These are phyloP conservation scores for Scleromitrula shiraiana DNA, from an alignment of 2,329 filamentous ascomycete species.

Conservation along the genomic window DNA sequence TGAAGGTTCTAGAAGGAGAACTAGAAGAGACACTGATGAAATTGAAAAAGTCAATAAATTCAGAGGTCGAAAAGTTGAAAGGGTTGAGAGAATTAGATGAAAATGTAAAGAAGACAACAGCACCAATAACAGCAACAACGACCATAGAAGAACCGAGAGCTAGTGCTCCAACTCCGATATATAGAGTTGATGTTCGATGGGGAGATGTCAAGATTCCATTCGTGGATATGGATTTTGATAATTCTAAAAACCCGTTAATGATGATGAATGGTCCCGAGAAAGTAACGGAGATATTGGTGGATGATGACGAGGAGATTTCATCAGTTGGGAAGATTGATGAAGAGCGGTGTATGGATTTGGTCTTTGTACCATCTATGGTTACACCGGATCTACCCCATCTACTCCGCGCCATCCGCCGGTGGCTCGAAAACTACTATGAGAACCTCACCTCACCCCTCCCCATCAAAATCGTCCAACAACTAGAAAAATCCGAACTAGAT, in stretches of 20 bases:
- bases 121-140: no score
- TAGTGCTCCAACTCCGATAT: background rate
- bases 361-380: background rate
- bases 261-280: background rate
- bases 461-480: background rate
- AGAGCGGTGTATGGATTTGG: background rate
- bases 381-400: background rate
- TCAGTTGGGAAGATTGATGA: background rate
- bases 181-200: background rate
- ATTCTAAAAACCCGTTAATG: no score
- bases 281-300: background rate
- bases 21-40: background rate
- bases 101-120: background rate
- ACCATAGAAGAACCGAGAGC: background rate
- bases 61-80: no score
- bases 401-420: slow-evolving; percentile 2
- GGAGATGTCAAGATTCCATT: slow-evolving; percentile 1
- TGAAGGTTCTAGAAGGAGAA: background rate
- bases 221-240: background rate
- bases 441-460: background rate
- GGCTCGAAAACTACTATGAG: background rate
- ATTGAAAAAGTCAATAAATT: background rate
- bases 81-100: background rate
- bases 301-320: background rate
- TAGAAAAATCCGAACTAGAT: background rate